Conservation (phyloP, 1,284 basidiomycete genomes). For the Papiliotrema flavescens region DNA sequence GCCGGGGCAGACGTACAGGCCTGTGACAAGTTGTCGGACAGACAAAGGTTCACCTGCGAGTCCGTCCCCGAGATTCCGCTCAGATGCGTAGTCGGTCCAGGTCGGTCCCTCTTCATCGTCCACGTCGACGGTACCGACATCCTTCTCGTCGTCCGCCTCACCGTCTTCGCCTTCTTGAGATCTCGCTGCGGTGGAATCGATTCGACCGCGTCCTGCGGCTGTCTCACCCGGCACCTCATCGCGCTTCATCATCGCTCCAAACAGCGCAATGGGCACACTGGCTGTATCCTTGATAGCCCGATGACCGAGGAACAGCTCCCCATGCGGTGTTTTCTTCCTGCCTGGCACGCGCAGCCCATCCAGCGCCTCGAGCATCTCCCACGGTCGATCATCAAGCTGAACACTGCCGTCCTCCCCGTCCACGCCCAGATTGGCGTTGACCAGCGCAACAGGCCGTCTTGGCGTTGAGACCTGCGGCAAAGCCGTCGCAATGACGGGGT, state of each 20-base stretch:
- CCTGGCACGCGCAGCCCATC: constrained; percentile 5
- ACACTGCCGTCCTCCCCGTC: constrained; percentile 11
- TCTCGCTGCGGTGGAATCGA: neutral
- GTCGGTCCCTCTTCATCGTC: neutral
- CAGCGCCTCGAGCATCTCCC: constrained; percentile 45
- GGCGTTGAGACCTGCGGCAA: constrained; percentile 27
- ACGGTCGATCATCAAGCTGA: constrained; percentile 41
- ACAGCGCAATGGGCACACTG: constrained; percentile 37
- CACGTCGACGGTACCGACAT: neutral
- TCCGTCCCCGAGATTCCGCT: constrained; percentile 41
- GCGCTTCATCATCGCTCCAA: constrained; percentile 35
- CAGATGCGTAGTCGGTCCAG: constrained; percentile 33
- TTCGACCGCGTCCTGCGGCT: too few species aligned
- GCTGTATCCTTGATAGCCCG: constrained; percentile 32
- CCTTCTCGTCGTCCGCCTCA: neutral
- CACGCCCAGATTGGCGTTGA: neutral
- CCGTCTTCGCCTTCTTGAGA: neutral
- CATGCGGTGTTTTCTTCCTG: constrained; percentile 12
- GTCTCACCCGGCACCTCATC: constrained; percentile 24
- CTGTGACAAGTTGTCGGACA: constrained; percentile 26
- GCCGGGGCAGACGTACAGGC: constrained; percentile 17
- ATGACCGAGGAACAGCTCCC: constrained; percentile 29
- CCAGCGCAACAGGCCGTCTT: constrained; percentile 27
- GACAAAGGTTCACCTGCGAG: constrained; percentile 33
- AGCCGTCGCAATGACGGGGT: constrained; percentile 17